phyloP scores from a whole-genome alignment of 306 rosid genomes.

The Begonia peltatifolia region DNA sequence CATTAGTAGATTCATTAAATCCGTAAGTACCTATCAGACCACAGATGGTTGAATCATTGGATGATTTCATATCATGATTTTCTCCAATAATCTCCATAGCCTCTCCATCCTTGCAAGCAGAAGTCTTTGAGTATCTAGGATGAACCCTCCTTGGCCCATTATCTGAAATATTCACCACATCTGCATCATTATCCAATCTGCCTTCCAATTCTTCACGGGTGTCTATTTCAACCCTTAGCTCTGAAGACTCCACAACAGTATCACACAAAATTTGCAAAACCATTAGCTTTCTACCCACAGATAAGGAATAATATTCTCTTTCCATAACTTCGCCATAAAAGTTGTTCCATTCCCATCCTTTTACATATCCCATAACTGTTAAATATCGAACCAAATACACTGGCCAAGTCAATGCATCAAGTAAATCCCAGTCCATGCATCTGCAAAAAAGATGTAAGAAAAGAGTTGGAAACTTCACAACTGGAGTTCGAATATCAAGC shows the following conservation, averaged over 20 bases:
- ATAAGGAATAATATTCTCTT: slow-evolving; percentile 54
- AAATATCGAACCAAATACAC: slow-evolving; percentile 55
- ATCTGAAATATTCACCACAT: slow-evolving; percentile 36
- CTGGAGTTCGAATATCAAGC: neutral
- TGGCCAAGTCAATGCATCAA: slow-evolving; percentile 88
- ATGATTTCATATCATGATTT: slow-evolving; percentile 20
- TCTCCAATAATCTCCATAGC: slow-evolving; percentile 26
- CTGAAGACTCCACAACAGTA: slow-evolving; percentile 55
- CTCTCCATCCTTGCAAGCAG: slow-evolving; percentile 50
- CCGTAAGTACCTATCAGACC: slow-evolving; percentile 23
- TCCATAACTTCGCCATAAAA: slow-evolving; percentile 49
- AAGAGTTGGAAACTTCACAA: neutral
- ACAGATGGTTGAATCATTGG: slow-evolving; percentile 17
- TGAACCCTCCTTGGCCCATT: slow-evolving; percentile 56
- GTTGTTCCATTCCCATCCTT: slow-evolving; percentile 53
- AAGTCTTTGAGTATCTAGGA: slow-evolving; percentile 55
- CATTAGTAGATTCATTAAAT: slow-evolving; percentile 19
- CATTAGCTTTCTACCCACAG: slow-evolving; percentile 56
- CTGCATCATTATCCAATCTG: slow-evolving; percentile 55
- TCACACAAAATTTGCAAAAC: slow-evolving; percentile 78
- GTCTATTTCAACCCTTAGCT: slow-evolving; percentile 63
- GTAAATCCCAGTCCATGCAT: slow-evolving; percentile 73
- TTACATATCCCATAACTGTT: slow-evolving; percentile 44
- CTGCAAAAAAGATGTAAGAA: slow-evolving; percentile 21
- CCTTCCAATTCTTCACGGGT: slow-evolving; percentile 67